These are phyloP conservation scores for Rhodotorula sphaerocarpa DNA, from an alignment of 768 basidiomycete species.

Conservation along the genomic window DNA sequence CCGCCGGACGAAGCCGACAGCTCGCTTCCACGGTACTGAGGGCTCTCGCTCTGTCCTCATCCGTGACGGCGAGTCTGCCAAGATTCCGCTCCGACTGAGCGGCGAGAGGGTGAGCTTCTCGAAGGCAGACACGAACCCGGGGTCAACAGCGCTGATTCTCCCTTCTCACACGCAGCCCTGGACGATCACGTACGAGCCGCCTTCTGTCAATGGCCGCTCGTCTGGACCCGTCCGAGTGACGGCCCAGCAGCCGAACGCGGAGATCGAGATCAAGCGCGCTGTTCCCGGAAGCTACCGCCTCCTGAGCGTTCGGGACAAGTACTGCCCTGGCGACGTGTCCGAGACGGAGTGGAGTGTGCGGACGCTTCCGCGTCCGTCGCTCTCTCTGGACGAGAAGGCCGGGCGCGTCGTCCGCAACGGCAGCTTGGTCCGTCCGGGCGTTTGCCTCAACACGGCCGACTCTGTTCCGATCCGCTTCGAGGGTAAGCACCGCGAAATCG, in stretches of 20 bases:
- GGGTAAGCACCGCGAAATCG: no score
- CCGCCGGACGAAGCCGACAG: constrained; percentile 76
- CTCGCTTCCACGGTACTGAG: constrained; percentile 52
- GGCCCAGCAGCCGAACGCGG: constrained; percentile 21
- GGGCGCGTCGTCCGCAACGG: constrained; percentile 28
- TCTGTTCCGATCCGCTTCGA: constrained; percentile 8
- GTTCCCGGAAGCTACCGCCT: constrained; percentile 38
- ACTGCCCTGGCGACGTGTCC: constrained; percentile 70
- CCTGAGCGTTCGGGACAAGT: constrained; percentile 64
- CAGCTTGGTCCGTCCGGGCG: constrained; percentile 7
- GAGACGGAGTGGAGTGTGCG: constrained; percentile 59
- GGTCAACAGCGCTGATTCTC: no score
- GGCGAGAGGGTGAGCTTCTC: constrained; percentile 67
- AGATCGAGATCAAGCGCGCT: constrained; percentile 13
- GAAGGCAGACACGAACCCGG: background rate
- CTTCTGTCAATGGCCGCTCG: constrained; percentile 32
- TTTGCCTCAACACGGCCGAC: constrained; percentile 23
- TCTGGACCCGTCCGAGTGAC: background rate
- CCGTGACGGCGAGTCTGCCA: constrained; percentile 63
- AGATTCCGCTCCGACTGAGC: constrained; percentile 73
- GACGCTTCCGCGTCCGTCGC: constrained; percentile 71
- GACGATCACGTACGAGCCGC: constrained; percentile 60
- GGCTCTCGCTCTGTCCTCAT: constrained; percentile 55
- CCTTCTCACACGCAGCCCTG: constrained; percentile 59
- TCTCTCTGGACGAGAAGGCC: constrained; percentile 51